Conservation (phyloP, 768 basidiomycete genomes). For the Naganishia vishniacii region DNA sequence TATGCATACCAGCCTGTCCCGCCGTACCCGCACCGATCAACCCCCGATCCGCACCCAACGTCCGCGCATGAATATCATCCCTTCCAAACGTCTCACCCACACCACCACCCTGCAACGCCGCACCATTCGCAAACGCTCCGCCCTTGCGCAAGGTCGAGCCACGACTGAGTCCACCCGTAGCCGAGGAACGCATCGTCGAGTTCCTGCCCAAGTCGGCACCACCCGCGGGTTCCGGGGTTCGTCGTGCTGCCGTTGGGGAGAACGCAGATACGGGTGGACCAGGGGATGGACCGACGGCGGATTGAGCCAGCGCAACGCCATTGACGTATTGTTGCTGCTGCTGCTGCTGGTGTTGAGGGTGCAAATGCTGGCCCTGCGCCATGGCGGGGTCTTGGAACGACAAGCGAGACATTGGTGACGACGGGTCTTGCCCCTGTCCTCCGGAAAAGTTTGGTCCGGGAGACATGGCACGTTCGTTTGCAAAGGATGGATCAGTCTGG, state of each 20-base stretch:
- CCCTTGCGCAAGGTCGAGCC: conserved; percentile 25
- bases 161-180: conserved; percentile 19
- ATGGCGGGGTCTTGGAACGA: conserved; percentile 19
- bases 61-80: conserved; percentile 29
- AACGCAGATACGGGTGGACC: conserved; percentile 23
- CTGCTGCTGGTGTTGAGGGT: conserved; percentile 1
- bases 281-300: conserved; percentile 23
- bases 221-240: conserved; percentile 1
- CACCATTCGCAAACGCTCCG: conserved; percentile 29
- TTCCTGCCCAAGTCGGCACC: conserved; percentile 5
- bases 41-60: conserved; percentile 13
- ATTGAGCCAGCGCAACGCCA: neutral
- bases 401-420: neutral
- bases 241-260: conserved; percentile 12
- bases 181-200: conserved; percentile 20
- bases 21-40: conserved; percentile 18
- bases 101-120: conserved; percentile 28
- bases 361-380: neutral
- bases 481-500: conserved; percentile 24
- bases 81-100: conserved; percentile 20
- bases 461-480: conserved; percentile 26
- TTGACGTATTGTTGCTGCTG: conserved; percentile 13
- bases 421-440: neutral
- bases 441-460: conserved; percentile 20
- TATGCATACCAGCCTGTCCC: conserved; percentile 21